Conservation (phyloP, 306 rosid species). For the Cicer arietinum region DNA sequence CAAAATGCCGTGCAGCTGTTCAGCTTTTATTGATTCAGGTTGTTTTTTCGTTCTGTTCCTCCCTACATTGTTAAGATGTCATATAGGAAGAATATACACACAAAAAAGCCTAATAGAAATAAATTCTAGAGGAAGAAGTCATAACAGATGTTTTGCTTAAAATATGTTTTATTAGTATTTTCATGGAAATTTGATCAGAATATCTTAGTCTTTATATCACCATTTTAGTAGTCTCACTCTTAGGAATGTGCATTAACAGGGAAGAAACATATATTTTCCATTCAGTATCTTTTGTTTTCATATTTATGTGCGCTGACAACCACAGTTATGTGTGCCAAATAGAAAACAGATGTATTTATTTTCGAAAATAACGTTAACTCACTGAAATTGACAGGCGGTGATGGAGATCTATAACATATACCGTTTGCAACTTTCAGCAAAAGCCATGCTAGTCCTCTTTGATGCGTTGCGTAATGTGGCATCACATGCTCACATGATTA, state of each 20-base stretch:
- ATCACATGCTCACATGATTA: slow-evolving; percentile 81
- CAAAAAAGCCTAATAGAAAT: neutral
- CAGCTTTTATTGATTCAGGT: slow-evolving; percentile 98
- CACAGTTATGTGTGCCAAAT: slow-evolving; percentile 15
- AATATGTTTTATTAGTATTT: slow-evolving; percentile 20
- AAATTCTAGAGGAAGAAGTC: slow-evolving; percentile 3
- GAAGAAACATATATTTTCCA: slow-evolving; percentile 3
- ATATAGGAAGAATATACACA: neutral
- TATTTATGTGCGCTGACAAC: slow-evolving; percentile 15
- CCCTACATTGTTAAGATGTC: slow-evolving; percentile 1
- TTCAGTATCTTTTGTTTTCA: slow-evolving; percentile 11
- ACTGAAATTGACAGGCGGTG: slow-evolving; percentile 78
- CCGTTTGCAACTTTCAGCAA: slow-evolving; percentile 74
- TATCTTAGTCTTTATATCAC: neutral
- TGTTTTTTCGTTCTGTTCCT: slow-evolving; percentile 50
- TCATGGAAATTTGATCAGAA: slow-evolving; percentile 7
- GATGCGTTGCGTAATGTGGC: slow-evolving; percentile 84
- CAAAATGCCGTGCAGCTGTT: slow-evolving; percentile 96
- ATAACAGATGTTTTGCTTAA: slow-evolving; percentile 8
- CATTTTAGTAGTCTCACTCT: neutral
- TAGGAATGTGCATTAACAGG: slow-evolving; percentile 13
- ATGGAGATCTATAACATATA: slow-evolving; percentile 91
- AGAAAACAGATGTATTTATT: neutral
- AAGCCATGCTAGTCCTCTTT: slow-evolving; percentile 65
- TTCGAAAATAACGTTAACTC: slow-evolving; percentile 29